Base-by-base conservation (phyloP, 2,329 filamentous ascomycete species). In the Colletotrichum sp. region DNA sequence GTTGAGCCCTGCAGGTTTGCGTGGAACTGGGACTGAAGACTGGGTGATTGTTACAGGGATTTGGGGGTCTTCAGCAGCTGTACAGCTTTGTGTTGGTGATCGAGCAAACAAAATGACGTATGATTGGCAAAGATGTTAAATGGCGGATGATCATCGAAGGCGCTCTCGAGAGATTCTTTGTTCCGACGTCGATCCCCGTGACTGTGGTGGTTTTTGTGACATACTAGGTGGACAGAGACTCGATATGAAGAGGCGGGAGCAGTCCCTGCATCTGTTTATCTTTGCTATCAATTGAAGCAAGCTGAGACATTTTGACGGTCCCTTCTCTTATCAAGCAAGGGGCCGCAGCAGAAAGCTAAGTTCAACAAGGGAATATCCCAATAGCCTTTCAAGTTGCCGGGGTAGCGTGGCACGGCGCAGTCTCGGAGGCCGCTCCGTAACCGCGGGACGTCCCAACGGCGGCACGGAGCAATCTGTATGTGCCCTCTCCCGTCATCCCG, bases 241-340 rank as follows among this genome's bases (percentile, higher is more conserved):
- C n/a, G 0, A 13, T 2, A 1, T n/a, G 39, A 12, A 49, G 39
- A 49, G 39, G 39, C 0, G 6, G 3, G 0, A 49, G 39, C 3
- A 49, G 0, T 49, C 44, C n/a, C 0, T 49, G 10, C 6, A 0
- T 52, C 0, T 1, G 44, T 21, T 52, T 2, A 52, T 52, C 44
- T 52, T 49, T 21, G 44, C 10, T 52, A 21, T 21, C 44, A 52
- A 13, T 52, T 21, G 44, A 52, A 52, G 44, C 1, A 52, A 52
- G n/a, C 10, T 13, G 44, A 52, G 44, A 13, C 44, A 21, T 5
- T 5, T 13, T 2, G 44, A 52, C 2, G 4, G 44, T 4, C n/a
- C 8, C n/a, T 52, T 21, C 18, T 49, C 39, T 49, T 49, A 12
- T 49, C 18, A 49, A 0, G 9, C 44, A 21, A 52, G 44, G 44